Evolutionary conservation across 1,284 basidiomycete species (phyloP).

Genomic region (Flammula alnicola): DNA sequence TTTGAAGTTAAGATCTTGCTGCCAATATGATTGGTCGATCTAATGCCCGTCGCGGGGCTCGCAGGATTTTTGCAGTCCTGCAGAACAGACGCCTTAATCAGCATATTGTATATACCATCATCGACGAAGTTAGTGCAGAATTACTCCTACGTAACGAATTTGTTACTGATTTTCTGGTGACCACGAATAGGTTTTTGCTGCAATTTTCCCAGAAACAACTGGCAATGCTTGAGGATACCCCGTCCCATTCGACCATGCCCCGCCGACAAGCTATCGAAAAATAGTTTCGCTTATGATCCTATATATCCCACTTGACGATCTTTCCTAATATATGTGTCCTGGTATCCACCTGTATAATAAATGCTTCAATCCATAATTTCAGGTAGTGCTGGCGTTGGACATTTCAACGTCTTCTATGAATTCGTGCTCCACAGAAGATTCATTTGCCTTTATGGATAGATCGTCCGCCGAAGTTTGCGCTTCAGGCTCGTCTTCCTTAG

Average conservation of each 20-base stretch:
- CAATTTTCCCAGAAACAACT: conserved; percentile 61
- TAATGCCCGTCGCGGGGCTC: conserved; percentile 90
- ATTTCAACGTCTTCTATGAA: too few species aligned
- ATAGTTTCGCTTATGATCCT: conserved; percentile 4
- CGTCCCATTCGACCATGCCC: background rate
- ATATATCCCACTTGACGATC: conserved; percentile 9
- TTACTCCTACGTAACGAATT: background rate
- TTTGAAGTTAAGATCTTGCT: conserved; percentile 69
- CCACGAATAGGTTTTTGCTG: conserved; percentile 54
- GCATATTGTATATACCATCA: conserved; percentile 84
- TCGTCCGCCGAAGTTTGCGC: too few species aligned
- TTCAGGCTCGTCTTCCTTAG: too few species aligned
- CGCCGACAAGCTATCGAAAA: background rate
- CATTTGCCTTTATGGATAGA: too few species aligned
- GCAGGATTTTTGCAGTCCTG: conserved; percentile 88
- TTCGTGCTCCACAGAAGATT: too few species aligned
- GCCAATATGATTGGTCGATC: conserved; percentile 96
- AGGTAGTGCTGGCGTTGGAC: too few species aligned
- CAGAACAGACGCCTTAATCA: conserved; percentile 94
- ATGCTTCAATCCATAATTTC: too few species aligned
- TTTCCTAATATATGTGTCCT: conserved; percentile 3
- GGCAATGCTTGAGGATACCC: conserved; percentile 10
- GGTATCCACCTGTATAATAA: background rate
- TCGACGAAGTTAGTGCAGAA: conserved; percentile 74
- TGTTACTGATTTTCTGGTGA: background rate